phyloP scores from a whole-genome alignment of 2,329 filamentous ascomycete genomes.

The Fusarium newnesense region DNA sequence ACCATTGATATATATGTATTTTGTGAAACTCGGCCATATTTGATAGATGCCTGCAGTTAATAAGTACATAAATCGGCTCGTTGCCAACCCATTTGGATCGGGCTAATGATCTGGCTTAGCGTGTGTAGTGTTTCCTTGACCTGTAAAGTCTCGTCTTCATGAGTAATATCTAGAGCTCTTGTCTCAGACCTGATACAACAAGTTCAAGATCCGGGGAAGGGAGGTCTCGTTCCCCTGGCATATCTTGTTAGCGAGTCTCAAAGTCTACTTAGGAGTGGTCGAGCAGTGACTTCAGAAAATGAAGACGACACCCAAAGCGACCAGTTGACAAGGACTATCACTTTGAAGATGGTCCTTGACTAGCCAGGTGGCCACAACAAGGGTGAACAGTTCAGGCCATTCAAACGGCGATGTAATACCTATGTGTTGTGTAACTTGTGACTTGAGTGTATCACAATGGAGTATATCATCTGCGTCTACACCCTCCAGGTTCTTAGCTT shows the following conservation, averaged over 20 bases:
- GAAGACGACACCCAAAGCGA: neutral
- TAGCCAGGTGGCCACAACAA: too few relatives aligned
- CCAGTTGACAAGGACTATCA: neutral
- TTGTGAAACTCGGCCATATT: neutral
- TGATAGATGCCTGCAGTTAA: neutral
- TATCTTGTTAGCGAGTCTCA: neutral
- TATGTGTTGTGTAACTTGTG: neutral
- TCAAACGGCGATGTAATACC: neutral
- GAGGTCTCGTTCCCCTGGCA: neutral
- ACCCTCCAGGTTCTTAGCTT: neutral
- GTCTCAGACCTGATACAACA: neutral
- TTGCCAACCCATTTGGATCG: fast-evolving
- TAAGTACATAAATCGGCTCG: neutral
- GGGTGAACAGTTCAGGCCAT: neutral
- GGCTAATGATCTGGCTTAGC: neutral
- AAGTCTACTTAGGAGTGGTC: neutral
- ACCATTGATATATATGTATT: neutral
- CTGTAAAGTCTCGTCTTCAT: neutral
- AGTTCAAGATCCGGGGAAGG: neutral
- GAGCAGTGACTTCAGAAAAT: neutral
- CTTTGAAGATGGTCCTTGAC: neutral
- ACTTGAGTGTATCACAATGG: neutral
- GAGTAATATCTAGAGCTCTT: neutral
- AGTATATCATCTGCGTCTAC: neutral
- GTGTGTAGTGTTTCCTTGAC: neutral